phyloP scores from a whole-genome alignment of 2,329 filamentous ascomycete genomes.

The Emericellopsis atlantica region DNA sequence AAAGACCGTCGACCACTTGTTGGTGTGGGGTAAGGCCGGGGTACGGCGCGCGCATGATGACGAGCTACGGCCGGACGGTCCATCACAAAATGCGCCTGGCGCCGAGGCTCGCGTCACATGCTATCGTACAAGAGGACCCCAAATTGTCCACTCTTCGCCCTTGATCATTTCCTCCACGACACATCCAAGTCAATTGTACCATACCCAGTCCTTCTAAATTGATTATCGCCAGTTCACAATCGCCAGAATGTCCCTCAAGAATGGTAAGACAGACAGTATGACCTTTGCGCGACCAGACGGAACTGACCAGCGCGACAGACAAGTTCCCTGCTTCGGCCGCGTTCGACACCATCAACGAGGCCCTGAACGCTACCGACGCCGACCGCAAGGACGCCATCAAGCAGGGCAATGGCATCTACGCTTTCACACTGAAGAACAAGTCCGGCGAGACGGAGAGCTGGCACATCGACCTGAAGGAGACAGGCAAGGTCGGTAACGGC shows the following conservation, averaged over 20 bases:
- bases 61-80: too few relatives aligned
- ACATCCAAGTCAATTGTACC: too few relatives aligned
- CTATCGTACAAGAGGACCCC: conserved; percentile 1
- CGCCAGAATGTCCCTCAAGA: conserved; percentile 57
- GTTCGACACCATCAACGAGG: conserved; percentile 75
- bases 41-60: too few relatives aligned
- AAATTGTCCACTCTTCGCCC: neutral
- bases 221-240: neutral
- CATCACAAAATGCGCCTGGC: neutral
- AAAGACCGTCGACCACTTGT: too few relatives aligned
- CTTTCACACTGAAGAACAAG: conserved; percentile 84
- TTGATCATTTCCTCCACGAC: too few relatives aligned
- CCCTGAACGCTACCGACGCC: conserved; percentile 54
- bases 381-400: conserved; percentile 83
- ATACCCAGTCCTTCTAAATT: neutral
- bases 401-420: conserved; percentile 75
- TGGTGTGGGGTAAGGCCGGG: too few relatives aligned
- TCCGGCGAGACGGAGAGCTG: conserved; percentile 71
- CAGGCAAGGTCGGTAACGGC: conserved; percentile 70
- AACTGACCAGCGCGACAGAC: conserved; percentile 29
- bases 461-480: conserved; percentile 92
- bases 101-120: conserved; percentile 21
- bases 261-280: conserved; percentile 34
- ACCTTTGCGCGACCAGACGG: neutral
- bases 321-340: conserved; percentile 82